These are phyloP conservation scores for Paraphaeosphaeria sporulosa DNA, from an alignment of 2,329 filamentous ascomycete genomes.

Conservation along the genomic window DNA sequence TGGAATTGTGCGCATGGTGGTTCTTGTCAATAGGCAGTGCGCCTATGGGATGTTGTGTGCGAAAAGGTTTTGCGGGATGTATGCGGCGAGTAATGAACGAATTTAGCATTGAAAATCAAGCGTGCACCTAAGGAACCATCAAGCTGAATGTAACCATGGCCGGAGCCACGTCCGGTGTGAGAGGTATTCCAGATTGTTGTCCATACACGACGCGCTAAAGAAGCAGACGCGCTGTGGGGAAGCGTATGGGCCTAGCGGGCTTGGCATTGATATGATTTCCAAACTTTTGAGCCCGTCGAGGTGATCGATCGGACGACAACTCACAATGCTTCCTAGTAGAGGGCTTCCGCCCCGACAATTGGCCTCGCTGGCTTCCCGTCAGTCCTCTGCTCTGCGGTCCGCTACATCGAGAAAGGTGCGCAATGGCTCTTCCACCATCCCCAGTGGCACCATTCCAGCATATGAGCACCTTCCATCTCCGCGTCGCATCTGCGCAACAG, in stretches of 20 bases:
- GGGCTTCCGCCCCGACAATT: constrained; percentile 51
- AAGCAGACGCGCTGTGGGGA: background rate
- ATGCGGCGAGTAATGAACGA: background rate
- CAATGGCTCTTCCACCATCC: constrained; percentile 10
- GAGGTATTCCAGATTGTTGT: background rate
- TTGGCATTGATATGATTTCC: constrained; percentile 23
- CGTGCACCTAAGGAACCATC: background rate
- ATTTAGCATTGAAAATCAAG: background rate
- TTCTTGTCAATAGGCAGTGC: background rate
- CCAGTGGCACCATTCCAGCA: constrained; percentile 11
- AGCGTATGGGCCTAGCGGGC: constrained; percentile 29
- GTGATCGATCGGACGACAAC: constrained; percentile 35
- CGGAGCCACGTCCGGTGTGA: background rate
- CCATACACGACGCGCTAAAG: background rate
- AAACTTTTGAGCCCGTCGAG: constrained; percentile 23
- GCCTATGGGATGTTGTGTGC: background rate
- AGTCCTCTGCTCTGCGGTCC: constrained; percentile 28
- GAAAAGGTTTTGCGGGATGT: background rate
- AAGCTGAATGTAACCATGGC: too few species aligned
- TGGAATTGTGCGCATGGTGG: background rate
- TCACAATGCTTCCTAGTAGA: constrained; percentile 58
- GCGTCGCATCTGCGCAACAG: background rate
- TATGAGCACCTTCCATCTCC: background rate
- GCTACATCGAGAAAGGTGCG: constrained; percentile 45
- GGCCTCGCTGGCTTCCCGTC: constrained; percentile 29